Conservation (phyloP, 2,329 filamentous ascomycete genomes). For the Zasmidium angulare region DNA sequence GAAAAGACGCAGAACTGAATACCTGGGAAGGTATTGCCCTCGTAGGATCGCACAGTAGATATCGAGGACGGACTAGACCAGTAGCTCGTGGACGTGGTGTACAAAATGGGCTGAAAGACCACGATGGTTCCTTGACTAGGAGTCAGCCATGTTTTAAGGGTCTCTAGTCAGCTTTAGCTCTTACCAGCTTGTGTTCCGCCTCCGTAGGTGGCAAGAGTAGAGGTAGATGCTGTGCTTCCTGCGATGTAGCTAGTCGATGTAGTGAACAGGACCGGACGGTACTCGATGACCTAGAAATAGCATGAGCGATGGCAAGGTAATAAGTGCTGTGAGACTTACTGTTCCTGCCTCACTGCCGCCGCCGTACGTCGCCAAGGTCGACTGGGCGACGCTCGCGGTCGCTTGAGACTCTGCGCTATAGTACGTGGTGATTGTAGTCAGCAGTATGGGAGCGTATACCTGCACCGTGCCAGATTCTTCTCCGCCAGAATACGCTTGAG, state of each 20-base stretch:
- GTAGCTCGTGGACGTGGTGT: neutral
- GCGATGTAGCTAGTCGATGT: neutral
- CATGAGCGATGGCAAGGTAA: neutral
- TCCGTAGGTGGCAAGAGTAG: neutral
- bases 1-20: neutral
- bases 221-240: neutral
- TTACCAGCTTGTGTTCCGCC: neutral
- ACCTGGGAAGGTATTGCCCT: neutral
- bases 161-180: neutral
- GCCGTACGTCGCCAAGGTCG: neutral
- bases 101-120: neutral
- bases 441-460: neutral
- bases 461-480: neutral
- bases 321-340: neutral
- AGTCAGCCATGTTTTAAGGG: neutral
- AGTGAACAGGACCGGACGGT: neutral
- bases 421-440: neutral
- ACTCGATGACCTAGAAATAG: neutral
- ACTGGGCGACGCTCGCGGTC: neutral
- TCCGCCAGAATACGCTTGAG: neutral
- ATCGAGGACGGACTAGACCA: neutral
- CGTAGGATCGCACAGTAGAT: neutral
- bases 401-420: neutral
- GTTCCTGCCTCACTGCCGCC: neutral
- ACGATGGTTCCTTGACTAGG: neutral